Evolutionary conservation across 192 early-diverging fungal species (phyloP).

Genomic region (Cladochytrium replicatum): DNA sequence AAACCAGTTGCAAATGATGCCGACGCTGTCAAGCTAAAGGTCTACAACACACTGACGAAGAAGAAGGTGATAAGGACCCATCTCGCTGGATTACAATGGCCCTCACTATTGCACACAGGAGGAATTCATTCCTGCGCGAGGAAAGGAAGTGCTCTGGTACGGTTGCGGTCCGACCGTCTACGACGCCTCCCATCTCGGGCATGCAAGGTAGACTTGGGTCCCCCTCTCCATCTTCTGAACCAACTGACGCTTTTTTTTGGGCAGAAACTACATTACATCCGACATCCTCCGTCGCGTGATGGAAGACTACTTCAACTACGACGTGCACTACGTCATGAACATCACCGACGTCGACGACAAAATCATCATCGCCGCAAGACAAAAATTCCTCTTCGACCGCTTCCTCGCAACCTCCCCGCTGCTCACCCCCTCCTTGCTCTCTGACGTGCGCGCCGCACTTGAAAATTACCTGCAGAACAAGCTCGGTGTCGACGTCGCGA

Average conservation of each 20-base stretch:
- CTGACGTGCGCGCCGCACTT: conserved; percentile 51
- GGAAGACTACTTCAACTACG: conserved; percentile 91
- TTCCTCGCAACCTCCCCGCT: conserved; percentile 17
- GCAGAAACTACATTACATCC: conserved; percentile 81
- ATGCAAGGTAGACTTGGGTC: conserved; percentile 58
- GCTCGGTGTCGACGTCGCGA: no score
- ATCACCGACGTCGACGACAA: conserved; percentile 99
- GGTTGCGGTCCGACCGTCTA: conserved; percentile 98
- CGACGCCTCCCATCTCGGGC: conserved; percentile 89
- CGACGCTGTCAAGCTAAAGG: conserved; percentile 3
- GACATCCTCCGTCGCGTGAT: conserved; percentile 91
- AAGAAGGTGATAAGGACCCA: not conserved
- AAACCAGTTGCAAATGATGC: no score
- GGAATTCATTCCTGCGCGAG: conserved; percentile 75
- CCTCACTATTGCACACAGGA: conserved; percentile 46
- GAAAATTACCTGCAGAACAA: conserved; percentile 49
- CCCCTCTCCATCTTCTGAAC: conserved; percentile 1
- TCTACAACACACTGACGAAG: conserved; percentile 9
- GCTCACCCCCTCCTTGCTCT: conserved; percentile 41
- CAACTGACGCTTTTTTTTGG: not conserved
- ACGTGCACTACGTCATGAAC: conserved; percentile 92
- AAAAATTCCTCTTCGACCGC: conserved; percentile 63
- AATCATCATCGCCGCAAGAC: conserved; percentile 87
- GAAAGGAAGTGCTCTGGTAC: conserved; percentile 88
- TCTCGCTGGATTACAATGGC: not conserved